Evolutionary conservation across 495 filamentous ascomycete genomes (phyloP), one percentile per base, ranked within the genome.

Genomic region (Massariosphaeria phaeospora): DNA sequence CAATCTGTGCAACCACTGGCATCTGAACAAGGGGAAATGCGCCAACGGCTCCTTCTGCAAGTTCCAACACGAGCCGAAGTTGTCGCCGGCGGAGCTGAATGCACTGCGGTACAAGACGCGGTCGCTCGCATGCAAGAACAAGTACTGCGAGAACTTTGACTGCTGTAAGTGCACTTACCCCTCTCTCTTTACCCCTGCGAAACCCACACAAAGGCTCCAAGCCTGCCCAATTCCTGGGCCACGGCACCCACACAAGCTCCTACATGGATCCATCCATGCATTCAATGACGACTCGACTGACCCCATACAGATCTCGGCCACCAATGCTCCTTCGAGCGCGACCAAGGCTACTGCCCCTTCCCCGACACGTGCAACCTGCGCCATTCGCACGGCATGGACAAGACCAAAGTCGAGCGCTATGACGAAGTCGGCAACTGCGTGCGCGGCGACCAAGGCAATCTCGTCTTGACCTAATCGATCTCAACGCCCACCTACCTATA

Each of bases 1-100:
- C 13, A 64, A 64, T 36, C 46, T 62, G 34, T 72, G 70, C 54
- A 72, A 72, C 49, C 53, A 66, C 41, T 68, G 62, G 47, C 69
- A 71, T 57, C 55, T 72, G 0, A 56, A 21, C n/a, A 57, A 38
- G 24, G 69, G 70, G 15, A 52, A 60, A 23, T 72, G 70, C 49
- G 13, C 42, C 10, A 49, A 54, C 6, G 57, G 52, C 15, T 40
- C 55, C 13, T 60, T 62, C 43, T 72, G 70, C 54, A 48, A 53
- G 17, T 70, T 69, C 55, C 36, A 46, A 11, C 70, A 72, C 38
- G 70, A 55, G 11, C 57, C 61, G n/a, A 52, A 57, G 6, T 45
- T 72, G 10, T 48, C 50, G 1, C 39, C 46, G 1, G 59, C 47
- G 23, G 70, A 71, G 53, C 47, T 48, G 25, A 48, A 65, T n/a